Evolutionary conservation across 2,329 filamentous ascomycete species (phyloP).

Genomic region (Dactylonectria macrodidyma): DNA sequence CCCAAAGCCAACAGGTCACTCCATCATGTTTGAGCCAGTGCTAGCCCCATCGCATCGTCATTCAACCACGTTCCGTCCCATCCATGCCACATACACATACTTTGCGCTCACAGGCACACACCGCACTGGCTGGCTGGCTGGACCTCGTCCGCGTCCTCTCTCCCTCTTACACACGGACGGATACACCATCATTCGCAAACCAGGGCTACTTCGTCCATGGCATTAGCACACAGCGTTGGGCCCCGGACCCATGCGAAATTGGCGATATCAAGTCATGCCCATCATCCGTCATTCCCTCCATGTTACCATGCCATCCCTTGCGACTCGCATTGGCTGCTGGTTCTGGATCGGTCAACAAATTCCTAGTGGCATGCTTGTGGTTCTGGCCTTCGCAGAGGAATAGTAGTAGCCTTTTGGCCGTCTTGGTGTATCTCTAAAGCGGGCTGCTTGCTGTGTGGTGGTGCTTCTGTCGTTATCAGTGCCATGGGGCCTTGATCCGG

Average conservation of each 20-base stretch:
- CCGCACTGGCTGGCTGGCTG: not conserved
- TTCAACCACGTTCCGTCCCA: conserved; percentile 18
- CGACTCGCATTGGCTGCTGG: conserved; percentile 12
- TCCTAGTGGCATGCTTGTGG: conserved; percentile 5
- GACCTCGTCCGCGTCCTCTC: conserved; percentile 3
- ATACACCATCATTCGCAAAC: conserved; percentile 23
- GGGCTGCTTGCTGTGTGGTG: too few relatives aligned
- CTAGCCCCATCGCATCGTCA: conserved; percentile 19
- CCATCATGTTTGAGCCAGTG: conserved; percentile 6
- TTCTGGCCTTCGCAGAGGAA: not conserved
- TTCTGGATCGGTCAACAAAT: conserved; percentile 13
- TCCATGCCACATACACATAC: conserved; percentile 15
- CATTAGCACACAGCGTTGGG: conserved; percentile 4
- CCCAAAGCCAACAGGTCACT: conserved; percentile 23
- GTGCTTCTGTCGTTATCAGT: too few relatives aligned
- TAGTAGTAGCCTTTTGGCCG: too few relatives aligned
- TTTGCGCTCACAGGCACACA: not conserved
- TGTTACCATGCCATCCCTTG: conserved; percentile 25
- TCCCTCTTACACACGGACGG: conserved; percentile 26
- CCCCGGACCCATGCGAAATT: conserved; percentile 26
- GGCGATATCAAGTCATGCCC: conserved; percentile 15
- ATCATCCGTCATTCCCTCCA: conserved; percentile 22
- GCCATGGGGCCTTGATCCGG: not conserved
- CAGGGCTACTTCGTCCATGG: not conserved
- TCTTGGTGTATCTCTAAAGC: too few relatives aligned